phyloP scores from a whole-genome alignment of 2,329 filamentous ascomycete genomes.

The Helminthosporium solani region DNA sequence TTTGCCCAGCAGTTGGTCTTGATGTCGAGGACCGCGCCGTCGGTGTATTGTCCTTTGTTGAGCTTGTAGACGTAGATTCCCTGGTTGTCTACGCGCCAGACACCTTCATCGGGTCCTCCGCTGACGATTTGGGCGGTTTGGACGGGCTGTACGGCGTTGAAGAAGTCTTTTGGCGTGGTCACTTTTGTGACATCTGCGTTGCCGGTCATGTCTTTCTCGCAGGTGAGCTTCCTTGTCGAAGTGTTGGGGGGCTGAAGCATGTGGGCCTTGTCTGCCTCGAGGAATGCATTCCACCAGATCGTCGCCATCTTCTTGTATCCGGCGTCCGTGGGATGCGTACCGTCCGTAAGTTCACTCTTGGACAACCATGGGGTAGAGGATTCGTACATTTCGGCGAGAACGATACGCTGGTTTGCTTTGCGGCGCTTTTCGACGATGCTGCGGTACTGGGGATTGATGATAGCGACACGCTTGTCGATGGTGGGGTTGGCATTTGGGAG shows the following conservation, averaged over 20 bases:
- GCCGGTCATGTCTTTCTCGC: not conserved
- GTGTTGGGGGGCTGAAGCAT: conserved; percentile 1
- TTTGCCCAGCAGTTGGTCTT: conserved; percentile 3
- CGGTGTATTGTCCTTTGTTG: not conserved
- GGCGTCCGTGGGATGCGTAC: conserved; percentile 1
- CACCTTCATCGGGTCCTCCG: not conserved
- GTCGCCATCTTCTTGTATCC: conserved; percentile 4
- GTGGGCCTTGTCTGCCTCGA: not conserved
- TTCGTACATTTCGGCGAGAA: conserved; percentile 6
- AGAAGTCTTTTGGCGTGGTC: not conserved
- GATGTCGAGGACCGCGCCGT: not conserved
- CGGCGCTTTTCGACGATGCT: not conserved
- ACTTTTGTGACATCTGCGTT: not conserved
- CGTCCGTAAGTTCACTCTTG: not conserved
- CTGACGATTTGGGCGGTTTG: not conserved
- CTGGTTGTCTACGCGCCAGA: not conserved
- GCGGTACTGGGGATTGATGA: conserved; percentile 6
- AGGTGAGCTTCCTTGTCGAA: not conserved
- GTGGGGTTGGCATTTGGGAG: not conserved
- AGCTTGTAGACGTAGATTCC: not conserved
- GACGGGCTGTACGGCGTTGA: not conserved
- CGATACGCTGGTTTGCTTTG: conserved; percentile 3
- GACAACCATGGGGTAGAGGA: not conserved
- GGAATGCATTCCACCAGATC: conserved; percentile 4
- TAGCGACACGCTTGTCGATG: not conserved